Conservation (phyloP, 1,284 basidiomycete genomes). For the Melanopsichium pennsylvanicum region DNA sequence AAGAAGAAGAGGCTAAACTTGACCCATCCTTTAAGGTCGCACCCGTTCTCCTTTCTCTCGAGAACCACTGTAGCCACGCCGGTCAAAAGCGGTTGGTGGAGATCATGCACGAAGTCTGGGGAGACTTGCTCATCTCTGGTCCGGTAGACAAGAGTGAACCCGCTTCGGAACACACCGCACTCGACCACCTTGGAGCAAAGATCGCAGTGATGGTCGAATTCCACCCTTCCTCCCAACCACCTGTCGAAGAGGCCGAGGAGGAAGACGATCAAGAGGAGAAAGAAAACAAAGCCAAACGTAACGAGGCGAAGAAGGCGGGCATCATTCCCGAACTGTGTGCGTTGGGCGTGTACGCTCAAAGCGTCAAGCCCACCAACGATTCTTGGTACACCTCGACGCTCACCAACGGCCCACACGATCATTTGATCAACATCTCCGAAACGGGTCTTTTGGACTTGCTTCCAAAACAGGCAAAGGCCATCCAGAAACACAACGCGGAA, state of each 20-base stretch:
- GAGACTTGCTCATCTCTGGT: constrained; percentile 68
- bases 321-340: constrained; percentile 58
- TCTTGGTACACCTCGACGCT: constrained; percentile 53
- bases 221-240: constrained; percentile 18
- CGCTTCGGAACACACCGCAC: constrained; percentile 65
- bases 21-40: constrained; percentile 26
- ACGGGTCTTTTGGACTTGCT: constrained; percentile 68
- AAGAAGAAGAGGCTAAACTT: constrained; percentile 15
- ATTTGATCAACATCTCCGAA: constrained; percentile 73
- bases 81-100: constrained; percentile 72
- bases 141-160: constrained; percentile 53
- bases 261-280: constrained; percentile 41
- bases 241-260: constrained; percentile 5
- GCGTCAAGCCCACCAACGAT: constrained; percentile 52
- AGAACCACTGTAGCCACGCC: constrained; percentile 72
- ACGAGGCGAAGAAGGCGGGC: constrained; percentile 41
- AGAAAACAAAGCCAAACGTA: constrained; percentile 16
- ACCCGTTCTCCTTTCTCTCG: constrained; percentile 74
- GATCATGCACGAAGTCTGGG: constrained; percentile 72
- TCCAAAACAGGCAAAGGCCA: constrained; percentile 56
- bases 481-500: constrained; percentile 67
- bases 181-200: constrained; percentile 70
- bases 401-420: constrained; percentile 64
- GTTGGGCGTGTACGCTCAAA: constrained; percentile 59
- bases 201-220: constrained; percentile 73